phyloP scores from a whole-genome alignment of 2,329 filamentous ascomycete species.

The Neoscytalidium dimidiatum region DNA sequence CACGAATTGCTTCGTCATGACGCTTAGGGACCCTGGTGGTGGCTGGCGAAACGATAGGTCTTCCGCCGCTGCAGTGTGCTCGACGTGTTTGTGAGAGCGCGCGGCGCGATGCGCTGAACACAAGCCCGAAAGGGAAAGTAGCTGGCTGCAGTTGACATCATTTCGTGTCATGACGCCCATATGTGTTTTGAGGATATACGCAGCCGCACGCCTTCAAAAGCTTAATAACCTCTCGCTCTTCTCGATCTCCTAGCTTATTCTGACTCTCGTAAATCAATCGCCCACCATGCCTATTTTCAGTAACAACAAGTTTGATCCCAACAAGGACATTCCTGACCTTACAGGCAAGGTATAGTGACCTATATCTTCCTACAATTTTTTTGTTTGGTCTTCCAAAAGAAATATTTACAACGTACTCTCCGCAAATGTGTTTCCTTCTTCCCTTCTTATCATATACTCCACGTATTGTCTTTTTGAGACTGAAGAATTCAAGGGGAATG shows the following conservation, averaged over 20 bases:
- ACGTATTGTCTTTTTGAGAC: no score
- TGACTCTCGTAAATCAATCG: background rate
- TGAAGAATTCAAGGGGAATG: no score
- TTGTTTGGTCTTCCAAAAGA: no score
- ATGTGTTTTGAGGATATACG: background rate
- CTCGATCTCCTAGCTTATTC: background rate
- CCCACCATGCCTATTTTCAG: slow-evolving; percentile 5
- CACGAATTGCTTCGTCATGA: background rate
- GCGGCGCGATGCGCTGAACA: background rate
- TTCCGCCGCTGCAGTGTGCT: background rate
- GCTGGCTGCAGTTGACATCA: slow-evolving; percentile 10
- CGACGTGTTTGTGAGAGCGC: background rate
- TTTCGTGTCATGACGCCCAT: slow-evolving; percentile 5
- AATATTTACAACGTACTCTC: no score
- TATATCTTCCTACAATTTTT: background rate
- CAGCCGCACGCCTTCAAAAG: background rate
- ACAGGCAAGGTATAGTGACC: slow-evolving; percentile 34
- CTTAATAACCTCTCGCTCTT: background rate
- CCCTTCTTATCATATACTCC: no score
- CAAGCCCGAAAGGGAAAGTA: slow-evolving; percentile 1
- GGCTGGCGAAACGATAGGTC: background rate
- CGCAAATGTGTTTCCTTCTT: no score
- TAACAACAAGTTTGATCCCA: slow-evolving; percentile 42
- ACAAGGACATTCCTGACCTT: slow-evolving; percentile 44
- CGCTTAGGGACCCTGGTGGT: background rate